phyloP scores from a whole-genome alignment of 2,329 filamentous ascomycete genomes.

The Fusarium sp. region DNA sequence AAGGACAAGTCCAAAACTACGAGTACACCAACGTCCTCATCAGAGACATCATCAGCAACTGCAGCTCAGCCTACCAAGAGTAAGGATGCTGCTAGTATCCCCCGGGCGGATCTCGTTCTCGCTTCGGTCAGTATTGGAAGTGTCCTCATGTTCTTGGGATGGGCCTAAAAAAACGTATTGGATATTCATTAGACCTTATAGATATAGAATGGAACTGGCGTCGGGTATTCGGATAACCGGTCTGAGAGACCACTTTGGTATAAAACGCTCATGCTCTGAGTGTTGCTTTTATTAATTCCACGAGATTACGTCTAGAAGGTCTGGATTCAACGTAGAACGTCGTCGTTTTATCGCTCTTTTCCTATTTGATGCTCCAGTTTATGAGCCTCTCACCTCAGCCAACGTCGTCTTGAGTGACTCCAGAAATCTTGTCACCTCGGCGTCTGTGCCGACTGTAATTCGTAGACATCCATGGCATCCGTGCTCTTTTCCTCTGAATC shows the following conservation, averaged over 20 bases:
- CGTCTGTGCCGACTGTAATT: slow-evolving; percentile 90
- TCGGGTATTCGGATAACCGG: slow-evolving; percentile 18
- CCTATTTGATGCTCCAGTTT: neutral
- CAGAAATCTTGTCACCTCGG: slow-evolving; percentile 84
- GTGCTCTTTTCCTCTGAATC: slow-evolving; percentile 91
- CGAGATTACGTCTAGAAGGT: slow-evolving; percentile 39
- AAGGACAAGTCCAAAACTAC: slow-evolving; percentile 21
- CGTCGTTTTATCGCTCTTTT: slow-evolving; percentile 19
- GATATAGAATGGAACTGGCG: slow-evolving; percentile 26
- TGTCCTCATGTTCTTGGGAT: slow-evolving; percentile 31
- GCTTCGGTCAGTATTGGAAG: slow-evolving; percentile 37
- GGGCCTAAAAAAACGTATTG: slow-evolving; percentile 24
- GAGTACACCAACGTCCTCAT: slow-evolving; percentile 16
- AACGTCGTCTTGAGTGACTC: slow-evolving; percentile 67
- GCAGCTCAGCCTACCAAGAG: slow-evolving; percentile 24
- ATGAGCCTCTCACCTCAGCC: slow-evolving; percentile 52
- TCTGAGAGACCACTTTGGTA: slow-evolving; percentile 13
- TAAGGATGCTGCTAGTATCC: slow-evolving; percentile 29
- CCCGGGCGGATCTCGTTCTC: slow-evolving; percentile 23
- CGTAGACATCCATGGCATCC: slow-evolving; percentile 89
- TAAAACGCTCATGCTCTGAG: slow-evolving; percentile 28
- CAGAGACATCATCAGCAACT: slow-evolving; percentile 12
- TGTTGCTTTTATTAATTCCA: slow-evolving; percentile 39
- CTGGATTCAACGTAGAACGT: slow-evolving; percentile 37
- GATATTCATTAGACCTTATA: slow-evolving; percentile 27